These are phyloP conservation scores for Lobulomyces angularis DNA, from an alignment of 192 early-diverging fungal species.

Conservation along the genomic window DNA sequence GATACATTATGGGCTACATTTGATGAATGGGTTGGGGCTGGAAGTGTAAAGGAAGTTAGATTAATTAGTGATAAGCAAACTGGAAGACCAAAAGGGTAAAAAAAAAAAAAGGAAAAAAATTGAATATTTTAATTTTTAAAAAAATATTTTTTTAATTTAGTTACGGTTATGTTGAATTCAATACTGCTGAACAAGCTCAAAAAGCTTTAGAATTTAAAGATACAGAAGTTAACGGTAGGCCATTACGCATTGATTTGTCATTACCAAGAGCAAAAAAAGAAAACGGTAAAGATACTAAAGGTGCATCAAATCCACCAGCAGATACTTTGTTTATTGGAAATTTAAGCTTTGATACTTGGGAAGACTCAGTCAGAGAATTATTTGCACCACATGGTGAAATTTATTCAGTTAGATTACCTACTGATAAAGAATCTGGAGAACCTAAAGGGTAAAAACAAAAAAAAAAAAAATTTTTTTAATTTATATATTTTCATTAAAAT, in stretches of 20 bases:
- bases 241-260: slow-evolving; percentile 64
- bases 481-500: not conserved
- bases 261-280: slow-evolving; percentile 26
- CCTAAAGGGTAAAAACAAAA: slow-evolving; percentile 43
- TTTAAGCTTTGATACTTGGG: slow-evolving; percentile 52
- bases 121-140: too few species aligned
- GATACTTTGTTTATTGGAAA: slow-evolving; percentile 77
- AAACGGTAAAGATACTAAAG: too few species aligned
- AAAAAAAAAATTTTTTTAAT: too few species aligned
- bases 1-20: slow-evolving; percentile 52
- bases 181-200: slow-evolving; percentile 43
- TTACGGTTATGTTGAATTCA: too few species aligned
- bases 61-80: slow-evolving; percentile 63
- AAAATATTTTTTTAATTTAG: too few species aligned
- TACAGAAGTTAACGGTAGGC: slow-evolving; percentile 70
- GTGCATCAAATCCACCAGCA: slow-evolving; percentile 29
- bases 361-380: slow-evolving; percentile 42
- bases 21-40: slow-evolving; percentile 47
- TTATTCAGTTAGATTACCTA: slow-evolving; percentile 53
- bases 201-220: slow-evolving; percentile 57
- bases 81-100: slow-evolving; percentile 66
- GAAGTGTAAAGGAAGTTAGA: slow-evolving; percentile 59
- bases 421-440: slow-evolving; percentile 58
- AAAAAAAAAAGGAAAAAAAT: too few species aligned
- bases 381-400: slow-evolving; percentile 51